phyloP scores from a whole-genome alignment of 2,329 filamentous ascomycete species.

The Aspergillus uvarum region DNA sequence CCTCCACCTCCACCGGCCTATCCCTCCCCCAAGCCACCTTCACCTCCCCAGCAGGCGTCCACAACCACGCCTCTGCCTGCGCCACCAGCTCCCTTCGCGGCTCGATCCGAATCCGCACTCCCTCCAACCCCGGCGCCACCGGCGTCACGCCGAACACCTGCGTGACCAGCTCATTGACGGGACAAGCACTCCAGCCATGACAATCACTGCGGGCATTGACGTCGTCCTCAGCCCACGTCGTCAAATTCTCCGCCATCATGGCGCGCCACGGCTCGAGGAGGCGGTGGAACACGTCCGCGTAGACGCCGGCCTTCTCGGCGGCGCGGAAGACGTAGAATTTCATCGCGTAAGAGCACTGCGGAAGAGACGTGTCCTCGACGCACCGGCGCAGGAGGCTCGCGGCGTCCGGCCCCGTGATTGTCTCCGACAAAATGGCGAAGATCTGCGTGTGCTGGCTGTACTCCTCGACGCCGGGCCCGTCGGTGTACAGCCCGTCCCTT shows the following conservation, averaged over 20 bases:
- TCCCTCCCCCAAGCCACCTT: not conserved
- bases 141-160: conserved; percentile 9
- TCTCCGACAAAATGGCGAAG: conserved; percentile 9
- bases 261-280: conserved; percentile 8
- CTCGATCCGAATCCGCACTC: conserved; percentile 1
- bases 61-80: not conserved
- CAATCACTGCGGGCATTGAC: conserved; percentile 13
- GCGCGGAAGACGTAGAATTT: conserved; percentile 12
- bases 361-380: not conserved
- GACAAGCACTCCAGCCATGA: conserved; percentile 13
- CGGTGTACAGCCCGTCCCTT: not conserved
- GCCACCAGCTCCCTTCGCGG: not conserved
- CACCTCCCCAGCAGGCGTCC: not conserved
- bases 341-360: conserved; percentile 8
- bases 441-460: conserved; percentile 11
- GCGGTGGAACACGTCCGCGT: not conserved
- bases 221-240: conserved; percentile 12
- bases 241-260: conserved; percentile 8
- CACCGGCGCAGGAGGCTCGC: not conserved
- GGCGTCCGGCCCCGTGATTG: not conserved
- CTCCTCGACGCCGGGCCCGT: conserved; percentile 2
- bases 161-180: conserved; percentile 11
- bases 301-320: not conserved
- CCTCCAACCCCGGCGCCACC: not conserved
- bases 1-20: not conserved